phyloP scores from a whole-genome alignment of 352 stramenopile genomes.

The Phytophthora hybrid region DNA sequence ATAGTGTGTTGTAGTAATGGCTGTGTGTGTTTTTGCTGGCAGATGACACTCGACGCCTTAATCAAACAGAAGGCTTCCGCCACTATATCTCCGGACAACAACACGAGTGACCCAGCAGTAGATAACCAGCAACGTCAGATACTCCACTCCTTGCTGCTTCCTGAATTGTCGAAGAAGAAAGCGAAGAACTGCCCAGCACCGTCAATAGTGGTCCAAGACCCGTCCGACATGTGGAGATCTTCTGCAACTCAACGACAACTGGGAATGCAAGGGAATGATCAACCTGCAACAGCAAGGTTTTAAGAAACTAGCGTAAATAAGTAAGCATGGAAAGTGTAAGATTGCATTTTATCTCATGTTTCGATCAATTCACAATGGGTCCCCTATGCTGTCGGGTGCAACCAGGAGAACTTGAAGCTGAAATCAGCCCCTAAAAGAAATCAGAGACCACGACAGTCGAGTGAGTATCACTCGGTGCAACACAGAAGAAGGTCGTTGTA shows the following conservation, averaged over 20 bases:
- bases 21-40: neutral
- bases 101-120: slow-evolving; percentile 10
- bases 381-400: too few relatives aligned
- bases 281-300: slow-evolving; percentile 42
- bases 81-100: slow-evolving; percentile 8
- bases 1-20: neutral
- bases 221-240: slow-evolving; percentile 45
- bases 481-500: neutral
- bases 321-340: neutral
- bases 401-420: slow-evolving; percentile 24
- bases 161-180: slow-evolving; percentile 17
- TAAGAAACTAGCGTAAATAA: slow-evolving; percentile 12
- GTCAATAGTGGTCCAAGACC: slow-evolving; percentile 13
- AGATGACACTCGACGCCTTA: slow-evolving; percentile 65
- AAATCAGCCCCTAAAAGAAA: slow-evolving; percentile 13
- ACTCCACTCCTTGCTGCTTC: slow-evolving; percentile 26
- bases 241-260: slow-evolving; percentile 12
- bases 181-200: slow-evolving; percentile 1
- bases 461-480: too few relatives aligned
- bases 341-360: too few relatives aligned
- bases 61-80: slow-evolving; percentile 43
- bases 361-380: too few relatives aligned
- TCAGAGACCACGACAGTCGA: too few relatives aligned
- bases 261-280: slow-evolving; percentile 1
- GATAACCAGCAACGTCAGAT: slow-evolving; percentile 33